Evolutionary conservation across 371 early-diverging fungal genomes (phyloP), one percentile per base, ranked within the genome.

Genomic region (Rhizopus delemar): DNA sequence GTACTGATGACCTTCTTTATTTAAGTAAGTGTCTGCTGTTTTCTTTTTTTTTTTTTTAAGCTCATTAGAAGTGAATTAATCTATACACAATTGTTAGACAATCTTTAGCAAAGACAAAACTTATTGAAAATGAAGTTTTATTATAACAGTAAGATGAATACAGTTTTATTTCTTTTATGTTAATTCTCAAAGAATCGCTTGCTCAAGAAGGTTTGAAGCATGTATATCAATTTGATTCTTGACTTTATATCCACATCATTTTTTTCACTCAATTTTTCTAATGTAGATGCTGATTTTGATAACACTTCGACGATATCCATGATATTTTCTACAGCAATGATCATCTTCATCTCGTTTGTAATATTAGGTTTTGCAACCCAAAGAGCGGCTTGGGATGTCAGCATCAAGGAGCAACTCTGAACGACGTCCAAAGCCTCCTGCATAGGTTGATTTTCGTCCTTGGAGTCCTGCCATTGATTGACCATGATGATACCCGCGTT

Each of bases 341-440:
- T 67, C 39, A 63, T 35, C 55, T 66, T 39, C 3, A 22, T 51
- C 4, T 69, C 68, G 1, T 66, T 59, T 7, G 51, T 49, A 9
- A 74, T 46, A 3, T 57, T 65, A 16, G 78, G 78, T 29, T 74
- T 74, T 1, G 62, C 59, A 11, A 77, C 62, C 71, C 71, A 77
- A 22, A 77, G 56, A 3, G 60, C 65, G 0, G 48, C 49, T 50
- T 77, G 78, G 8, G 78, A 64, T 8, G 64, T 60, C 16, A 74
- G 49, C 38, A 77, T 16, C 2, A 68, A 35, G 2, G 67, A 38
- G 29, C 69, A 67, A 31, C 62, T 70, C 46, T 74, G 69, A 29
- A 74, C 46, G 8, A 70, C 59, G 51, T 64, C 49, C 35, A 68
- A 29, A 28, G 66, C 51, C 33, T 51, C 43, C 34, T 56, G 36